Evolutionary conservation across 2,329 filamentous ascomycete genomes (phyloP), one percentile per base, ranked within the genome.

Genomic region (Amphichorda felina): DNA sequence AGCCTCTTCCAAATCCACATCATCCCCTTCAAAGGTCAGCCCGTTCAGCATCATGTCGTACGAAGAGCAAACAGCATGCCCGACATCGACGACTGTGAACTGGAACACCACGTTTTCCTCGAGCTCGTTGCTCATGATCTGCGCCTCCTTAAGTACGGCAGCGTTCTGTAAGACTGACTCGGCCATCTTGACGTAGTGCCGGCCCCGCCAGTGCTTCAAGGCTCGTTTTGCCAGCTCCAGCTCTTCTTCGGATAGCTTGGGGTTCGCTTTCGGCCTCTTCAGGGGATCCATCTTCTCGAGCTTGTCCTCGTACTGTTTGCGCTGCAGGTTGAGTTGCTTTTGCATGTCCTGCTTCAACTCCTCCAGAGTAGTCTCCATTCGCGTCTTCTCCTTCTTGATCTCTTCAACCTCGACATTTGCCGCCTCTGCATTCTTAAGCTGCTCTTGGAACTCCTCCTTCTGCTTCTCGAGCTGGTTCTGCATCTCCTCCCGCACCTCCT

Each of bases 11-110:
- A 98, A 70, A 14, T 82, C 79, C 22, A 81, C 65, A 49, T 94
- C 88, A 40, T 82, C 75, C 17, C 89, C 86, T 55, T 96, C 89
- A 8, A 80, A 77, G 1, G 82, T 81, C 29, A 95, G 78, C 15
- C 86, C 89, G 49, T 94, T 94, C 29, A 98, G 68, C 4, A 96
- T 87, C 60, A 98, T 81, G 56, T 98, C 91, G 58, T 98, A 98
- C 1, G 88, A 94, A 3, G 91, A 98, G 46, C 82, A 88, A 45
- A 93, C 72, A 16, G 78, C 79, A 50, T 98, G 88, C 2, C 91
- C 91, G 42, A 82, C 66, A 48, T 95, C 89, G 22, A 96, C 77
- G 38, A 95, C 79, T 10, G 85, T 82, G 53, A 96, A 98, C 55
- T 98, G 91, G 54, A 98, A 96, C 15, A 89, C 80, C 8, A 95